A percentile compares a stretch with the other conserved stretches of the same genome.
These are phyloP conservation scores for Phanerodontia chrysosporium DNA, from an alignment of 768 basidiomycete species.

Conservation along the genomic window DNA sequence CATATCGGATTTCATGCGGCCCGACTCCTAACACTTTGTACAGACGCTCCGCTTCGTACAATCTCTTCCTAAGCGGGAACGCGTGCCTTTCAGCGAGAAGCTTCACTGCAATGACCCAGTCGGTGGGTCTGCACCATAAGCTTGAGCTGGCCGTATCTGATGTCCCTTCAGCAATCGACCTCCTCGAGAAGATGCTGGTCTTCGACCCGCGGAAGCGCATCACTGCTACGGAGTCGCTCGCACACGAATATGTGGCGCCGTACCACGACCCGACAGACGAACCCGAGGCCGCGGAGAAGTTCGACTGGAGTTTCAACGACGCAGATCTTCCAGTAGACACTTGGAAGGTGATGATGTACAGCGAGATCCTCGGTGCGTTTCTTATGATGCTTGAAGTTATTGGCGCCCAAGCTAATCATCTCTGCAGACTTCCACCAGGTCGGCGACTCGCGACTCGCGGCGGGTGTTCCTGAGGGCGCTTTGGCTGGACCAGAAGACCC, in stretches of 20 bases:
- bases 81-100: constrained; percentile 93
- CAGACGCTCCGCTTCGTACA: constrained; percentile 99
- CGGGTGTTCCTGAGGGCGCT: constrained; percentile 54
- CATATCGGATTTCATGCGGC: background rate
- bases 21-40: background rate
- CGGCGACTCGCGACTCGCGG: constrained; percentile 43
- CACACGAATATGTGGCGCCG: constrained; percentile 91
- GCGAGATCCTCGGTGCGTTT: constrained; percentile 85
- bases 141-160: background rate
- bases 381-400: background rate
- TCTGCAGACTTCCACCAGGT: constrained; percentile 76
- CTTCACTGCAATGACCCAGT: constrained; percentile 81
- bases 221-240: constrained; percentile 85
- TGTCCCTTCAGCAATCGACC: constrained; percentile 69
- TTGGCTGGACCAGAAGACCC: constrained; percentile 57
- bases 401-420: constrained; percentile 1
- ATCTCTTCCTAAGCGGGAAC: constrained; percentile 92
- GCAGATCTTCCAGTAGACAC: constrained; percentile 97
- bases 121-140: constrained; percentile 56
- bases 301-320: constrained; percentile 99
- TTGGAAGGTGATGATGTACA: constrained; percentile 99
- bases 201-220: constrained; percentile 98
- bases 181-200: constrained; percentile 98
- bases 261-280: constrained; percentile 99
- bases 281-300: constrained; percentile 87